Evolutionary conservation across 2,329 filamentous ascomycete genomes (phyloP).

Genomic region (Microsporum canis): DNA sequence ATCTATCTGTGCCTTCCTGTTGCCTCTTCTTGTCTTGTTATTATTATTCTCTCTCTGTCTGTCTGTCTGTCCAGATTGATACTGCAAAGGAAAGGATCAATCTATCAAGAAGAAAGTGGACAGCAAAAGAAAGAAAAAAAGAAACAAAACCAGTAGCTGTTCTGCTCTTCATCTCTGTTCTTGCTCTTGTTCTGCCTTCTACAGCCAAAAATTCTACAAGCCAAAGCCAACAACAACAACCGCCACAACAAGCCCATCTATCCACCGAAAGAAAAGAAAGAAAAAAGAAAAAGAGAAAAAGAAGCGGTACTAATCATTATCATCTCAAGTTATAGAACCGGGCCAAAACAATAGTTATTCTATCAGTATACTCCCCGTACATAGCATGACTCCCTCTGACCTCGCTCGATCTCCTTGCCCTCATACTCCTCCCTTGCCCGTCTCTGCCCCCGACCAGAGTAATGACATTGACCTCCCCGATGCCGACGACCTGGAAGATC

Average conservation of each 20-base stretch:
- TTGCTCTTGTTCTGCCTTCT: background rate
- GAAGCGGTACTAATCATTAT: background rate
- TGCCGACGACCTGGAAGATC: conserved; percentile 1
- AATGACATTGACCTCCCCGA: background rate
- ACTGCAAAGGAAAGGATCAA: background rate
- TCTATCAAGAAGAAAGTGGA: conserved; percentile 1
- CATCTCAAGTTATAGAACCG: background rate
- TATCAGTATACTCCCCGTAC: conserved; percentile 5
- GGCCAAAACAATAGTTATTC: background rate
- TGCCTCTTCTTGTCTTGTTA: background rate
- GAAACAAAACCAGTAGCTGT: conserved; percentile 1
- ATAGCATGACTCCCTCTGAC: conserved; percentile 4
- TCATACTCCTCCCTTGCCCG: background rate
- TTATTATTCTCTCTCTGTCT: background rate
- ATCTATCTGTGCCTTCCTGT: conserved; percentile 3
- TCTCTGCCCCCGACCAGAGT: background rate
- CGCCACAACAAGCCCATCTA: background rate
- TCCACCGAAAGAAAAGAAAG: background rate
- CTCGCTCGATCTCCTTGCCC: background rate
- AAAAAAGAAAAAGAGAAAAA: background rate
- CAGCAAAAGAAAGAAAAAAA: background rate
- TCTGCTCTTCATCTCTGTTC: background rate
- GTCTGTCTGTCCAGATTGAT: background rate
- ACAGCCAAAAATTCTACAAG: background rate
- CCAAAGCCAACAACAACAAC: background rate